phyloP scores from a whole-genome alignment of 1,139 yeast genomes.

The Magnusiomyces ingens region DNA sequence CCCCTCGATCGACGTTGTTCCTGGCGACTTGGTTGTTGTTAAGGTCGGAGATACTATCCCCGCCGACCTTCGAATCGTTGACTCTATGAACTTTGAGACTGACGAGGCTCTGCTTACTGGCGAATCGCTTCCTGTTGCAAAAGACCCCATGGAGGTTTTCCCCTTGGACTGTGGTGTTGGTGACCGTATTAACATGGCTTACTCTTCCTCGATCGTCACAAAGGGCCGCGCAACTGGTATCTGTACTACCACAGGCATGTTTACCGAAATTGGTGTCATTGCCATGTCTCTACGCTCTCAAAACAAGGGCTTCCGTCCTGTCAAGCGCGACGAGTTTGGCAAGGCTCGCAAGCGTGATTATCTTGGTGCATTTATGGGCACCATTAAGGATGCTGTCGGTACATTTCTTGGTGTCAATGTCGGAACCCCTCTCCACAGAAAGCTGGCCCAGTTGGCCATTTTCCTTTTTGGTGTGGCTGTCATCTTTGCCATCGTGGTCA shows the following conservation, averaged over 20 bases:
- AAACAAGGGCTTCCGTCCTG: constrained; percentile 32
- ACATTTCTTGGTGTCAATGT: constrained; percentile 65
- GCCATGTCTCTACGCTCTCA: constrained; percentile 53
- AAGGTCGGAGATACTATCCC: constrained; percentile 76
- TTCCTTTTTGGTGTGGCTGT: constrained; percentile 65
- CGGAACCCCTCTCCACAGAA: constrained; percentile 72
- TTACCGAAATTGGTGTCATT: constrained; percentile 71
- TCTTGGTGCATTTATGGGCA: constrained; percentile 39
- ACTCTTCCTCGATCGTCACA: constrained; percentile 61
- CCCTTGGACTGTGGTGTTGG: constrained; percentile 56
- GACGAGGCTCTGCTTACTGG: constrained; percentile 80
- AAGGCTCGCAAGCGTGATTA: constrained; percentile 43
- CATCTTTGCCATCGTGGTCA: constrained; percentile 66
- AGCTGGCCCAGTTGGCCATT: constrained; percentile 64
- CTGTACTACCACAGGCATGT: constrained; percentile 55
- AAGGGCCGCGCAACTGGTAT: constrained; percentile 75
- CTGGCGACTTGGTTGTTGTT: constrained; percentile 64
- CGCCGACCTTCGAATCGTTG: constrained; percentile 62
- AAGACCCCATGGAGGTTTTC: constrained; percentile 43
- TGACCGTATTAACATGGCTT: constrained; percentile 69
- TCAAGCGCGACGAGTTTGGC: constrained; percentile 34
- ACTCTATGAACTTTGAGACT: constrained; percentile 62
- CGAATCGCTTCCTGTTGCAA: constrained; percentile 69
- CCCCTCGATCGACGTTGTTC: constrained; percentile 64
- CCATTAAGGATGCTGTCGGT: constrained; percentile 50